These are phyloP conservation scores for Metschnikowia baotianmanensis DNA, from an alignment of 805 yeast genomes.

Conservation along the genomic window DNA sequence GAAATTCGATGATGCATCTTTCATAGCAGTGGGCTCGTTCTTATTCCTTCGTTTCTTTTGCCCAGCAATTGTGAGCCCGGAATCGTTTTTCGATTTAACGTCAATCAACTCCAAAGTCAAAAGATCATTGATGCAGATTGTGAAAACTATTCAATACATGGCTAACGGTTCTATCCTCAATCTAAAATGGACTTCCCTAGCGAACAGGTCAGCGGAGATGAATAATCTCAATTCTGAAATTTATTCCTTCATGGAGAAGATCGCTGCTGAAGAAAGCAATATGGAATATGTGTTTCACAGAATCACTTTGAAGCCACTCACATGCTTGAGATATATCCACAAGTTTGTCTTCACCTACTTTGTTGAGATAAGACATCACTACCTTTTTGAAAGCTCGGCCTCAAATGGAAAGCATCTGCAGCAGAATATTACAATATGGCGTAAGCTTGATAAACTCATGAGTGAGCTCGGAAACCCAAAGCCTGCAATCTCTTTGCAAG, in stretches of 20 bases:
- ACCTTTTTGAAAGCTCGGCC: constrained; percentile 25
- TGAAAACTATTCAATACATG: constrained; percentile 80
- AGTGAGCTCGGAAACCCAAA: constrained; percentile 58
- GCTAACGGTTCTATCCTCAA: constrained; percentile 76
- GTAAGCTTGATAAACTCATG: constrained; percentile 47
- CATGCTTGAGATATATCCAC: constrained; percentile 41
- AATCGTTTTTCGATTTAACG: constrained; percentile 43
- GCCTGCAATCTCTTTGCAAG: constrained; percentile 52
- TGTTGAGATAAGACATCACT: constrained; percentile 29
- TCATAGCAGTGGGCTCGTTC: constrained; percentile 80
- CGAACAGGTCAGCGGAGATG: constrained; percentile 39
- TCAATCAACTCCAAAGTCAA: constrained; percentile 39
- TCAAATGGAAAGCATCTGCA: constrained; percentile 18
- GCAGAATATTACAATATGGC: constrained; percentile 27
- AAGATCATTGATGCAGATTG: constrained; percentile 72
- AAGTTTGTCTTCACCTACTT: constrained; percentile 38
- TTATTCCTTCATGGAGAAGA: constrained; percentile 25
- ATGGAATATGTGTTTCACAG: constrained; percentile 28
- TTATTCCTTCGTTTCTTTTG: constrained; percentile 76
- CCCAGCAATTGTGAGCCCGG: constrained; percentile 91
- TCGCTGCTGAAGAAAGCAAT: constrained; percentile 19
- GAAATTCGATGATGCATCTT: constrained; percentile 60
- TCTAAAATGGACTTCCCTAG: constrained; percentile 61
- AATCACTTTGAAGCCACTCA: constrained; percentile 27
- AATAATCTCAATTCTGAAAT: constrained; percentile 28